phyloP scores from a whole-genome alignment of 2,329 filamentous ascomycete species.

The Raffaelea ambrosiae region DNA sequence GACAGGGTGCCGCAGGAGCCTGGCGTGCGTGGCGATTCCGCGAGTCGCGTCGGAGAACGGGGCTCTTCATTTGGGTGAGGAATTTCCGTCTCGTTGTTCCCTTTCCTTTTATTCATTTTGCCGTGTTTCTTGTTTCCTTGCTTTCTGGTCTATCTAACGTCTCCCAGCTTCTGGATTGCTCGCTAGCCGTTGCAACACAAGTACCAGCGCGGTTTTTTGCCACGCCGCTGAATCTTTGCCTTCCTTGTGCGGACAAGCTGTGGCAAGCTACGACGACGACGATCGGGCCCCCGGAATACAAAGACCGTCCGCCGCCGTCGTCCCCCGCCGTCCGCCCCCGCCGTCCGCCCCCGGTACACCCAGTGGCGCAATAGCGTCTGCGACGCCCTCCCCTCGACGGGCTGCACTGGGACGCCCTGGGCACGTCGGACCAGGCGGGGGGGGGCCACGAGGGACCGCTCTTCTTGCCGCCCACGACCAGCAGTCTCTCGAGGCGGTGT shows the following conservation, averaged over 20 bases:
- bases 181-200: not conserved
- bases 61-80: not conserved
- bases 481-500: conserved; percentile 29
- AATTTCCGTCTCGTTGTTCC: too few species aligned
- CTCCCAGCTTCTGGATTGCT: not conserved
- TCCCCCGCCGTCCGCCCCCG: not conserved
- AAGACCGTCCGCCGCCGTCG: too few species aligned
- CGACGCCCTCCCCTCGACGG: conserved; percentile 26
- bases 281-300: not conserved
- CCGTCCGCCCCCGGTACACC: not conserved
- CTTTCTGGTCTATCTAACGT: not conserved
- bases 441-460: conserved; percentile 33
- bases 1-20: not conserved
- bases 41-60: not conserved
- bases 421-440: conserved; percentile 24
- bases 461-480: conserved; percentile 32
- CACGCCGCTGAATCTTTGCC: not conserved
- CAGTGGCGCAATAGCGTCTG: conserved; percentile 35
- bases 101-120: too few species aligned
- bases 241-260: not conserved
- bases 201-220: not conserved
- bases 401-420: conserved; percentile 33
- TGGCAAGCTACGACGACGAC: not conserved
- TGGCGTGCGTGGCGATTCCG: not conserved
- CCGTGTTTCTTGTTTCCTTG: too few species aligned